A percentile compares a stretch with the other conserved stretches of the same genome.
These are phyloP conservation scores for Byssoonygena ceratinophila DNA, from an alignment of 2,329 filamentous ascomycete genomes.

Conservation along the genomic window DNA sequence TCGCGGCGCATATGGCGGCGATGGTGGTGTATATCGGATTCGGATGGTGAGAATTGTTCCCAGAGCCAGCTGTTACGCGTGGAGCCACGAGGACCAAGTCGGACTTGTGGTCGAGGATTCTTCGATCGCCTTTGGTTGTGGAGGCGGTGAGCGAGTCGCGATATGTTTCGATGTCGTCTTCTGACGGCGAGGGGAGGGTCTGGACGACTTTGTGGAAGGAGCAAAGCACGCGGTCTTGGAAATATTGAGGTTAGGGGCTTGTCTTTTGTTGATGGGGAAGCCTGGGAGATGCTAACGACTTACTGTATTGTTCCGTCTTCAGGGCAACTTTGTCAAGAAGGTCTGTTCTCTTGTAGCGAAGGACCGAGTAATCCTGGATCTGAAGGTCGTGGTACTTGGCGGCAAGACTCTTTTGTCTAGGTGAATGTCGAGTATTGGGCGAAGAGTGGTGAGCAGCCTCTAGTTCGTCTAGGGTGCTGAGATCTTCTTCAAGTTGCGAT, in stretches of 20 bases:
- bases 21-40: slow-evolving; percentile 32
- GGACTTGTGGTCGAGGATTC: slow-evolving; percentile 42
- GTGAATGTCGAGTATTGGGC: slow-evolving; percentile 22
- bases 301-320: slow-evolving; percentile 54
- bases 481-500: slow-evolving; percentile 65
- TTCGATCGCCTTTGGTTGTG: slow-evolving; percentile 40
- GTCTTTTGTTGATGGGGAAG: not conserved
- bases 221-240: slow-evolving; percentile 32
- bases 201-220: slow-evolving; percentile 41
- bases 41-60: not conserved
- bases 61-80: not conserved
- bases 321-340: slow-evolving; percentile 46
- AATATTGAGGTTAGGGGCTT: not conserved
- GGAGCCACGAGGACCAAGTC: slow-evolving; percentile 35
- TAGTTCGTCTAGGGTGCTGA: slow-evolving; percentile 57
- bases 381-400: slow-evolving; percentile 37
- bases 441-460: slow-evolving; percentile 33
- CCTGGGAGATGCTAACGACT: slow-evolving; percentile 20
- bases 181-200: slow-evolving; percentile 37
- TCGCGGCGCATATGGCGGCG: slow-evolving; percentile 40
- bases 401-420: slow-evolving; percentile 29
- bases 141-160: slow-evolving; percentile 44
- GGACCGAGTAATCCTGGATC: slow-evolving; percentile 42
- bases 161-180: slow-evolving; percentile 43
- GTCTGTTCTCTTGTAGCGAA: slow-evolving; percentile 45